Base-by-base conservation (phyloP, 2,329 filamentous ascomycete genomes). In the Fusarium drepaniforme region DNA sequence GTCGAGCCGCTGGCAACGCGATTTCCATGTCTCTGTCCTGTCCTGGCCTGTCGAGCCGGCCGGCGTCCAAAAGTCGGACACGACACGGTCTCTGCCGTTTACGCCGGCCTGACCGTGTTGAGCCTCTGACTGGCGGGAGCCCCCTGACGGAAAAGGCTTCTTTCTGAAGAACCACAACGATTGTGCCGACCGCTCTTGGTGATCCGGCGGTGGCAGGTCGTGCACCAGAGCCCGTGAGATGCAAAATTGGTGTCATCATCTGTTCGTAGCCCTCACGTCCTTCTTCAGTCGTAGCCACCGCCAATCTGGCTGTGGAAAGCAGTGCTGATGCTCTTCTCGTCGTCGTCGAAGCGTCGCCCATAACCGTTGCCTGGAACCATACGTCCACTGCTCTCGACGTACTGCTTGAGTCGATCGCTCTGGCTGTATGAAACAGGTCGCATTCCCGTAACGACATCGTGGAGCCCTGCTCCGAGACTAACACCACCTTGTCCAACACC, bases 231-330 rank as follows among this genome's bases (percentile, higher is more conserved):
- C 73, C 78, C 67, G 66, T 72, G 64, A 71, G 77, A 79, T 79
- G 78, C 75, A 79, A 79, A 79, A 74, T 73, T 70, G 67, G 73
- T 70, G 65, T 74, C 75, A 78, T 80, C 79, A 76, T 75, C 75
- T 78, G 76, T 72, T 78, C 74, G 70, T 79, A 71, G 70, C 71
- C 67, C 73, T 79, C 74, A 71, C 66, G 42, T 67, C 33, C 64
- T 77, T 73, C 63, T 81, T 89, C 87, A 89, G 80, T 89, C 88
- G 75, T 88, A 89, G 70, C 88, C 87, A 23, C 88, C 87, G 73
- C 94, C 95, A 77, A 98, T 92, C 84, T 98, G 97, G 86, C 95
- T 98, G 72, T 96, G 96, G 85, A 98, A 99, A 59, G 96, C 96
- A 63, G 97, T 98, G 81, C 95, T 98, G 80, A 98, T 91, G 84